Evolutionary conservation across 139 green algal species (phyloP), one percentile per base, ranked within the genome.

Genomic region (Tetradesmus lagerheimii): DNA sequence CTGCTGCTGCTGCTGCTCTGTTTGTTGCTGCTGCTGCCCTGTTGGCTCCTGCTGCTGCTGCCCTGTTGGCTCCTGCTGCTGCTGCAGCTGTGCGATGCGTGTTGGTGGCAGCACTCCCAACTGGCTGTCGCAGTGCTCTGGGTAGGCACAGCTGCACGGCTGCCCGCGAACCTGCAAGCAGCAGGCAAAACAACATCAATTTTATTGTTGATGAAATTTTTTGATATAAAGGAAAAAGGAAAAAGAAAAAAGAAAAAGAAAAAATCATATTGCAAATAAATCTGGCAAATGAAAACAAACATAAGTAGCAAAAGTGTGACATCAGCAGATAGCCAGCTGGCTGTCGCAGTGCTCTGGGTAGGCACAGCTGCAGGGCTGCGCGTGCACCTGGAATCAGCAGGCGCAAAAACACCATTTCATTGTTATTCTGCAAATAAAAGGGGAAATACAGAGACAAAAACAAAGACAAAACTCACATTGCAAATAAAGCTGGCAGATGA

Each of bases 291-390:
- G n/a, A n/a, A n/a, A n/a, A n/a, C n/a, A n/a, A n/a, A n/a, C n/a
- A n/a, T n/a, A n/a, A n/a, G n/a, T n/a, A n/a, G n/a, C n/a, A n/a
- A n/a, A n/a, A n/a, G n/a, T n/a, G n/a, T n/a, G n/a, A n/a, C n/a
- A n/a, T n/a, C n/a, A n/a, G n/a, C n/a, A n/a, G n/a, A n/a, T n/a
- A n/a, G n/a, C 93, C n/a, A 80, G 43, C 90, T 99, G 98, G 87
- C 93, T 97, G 94, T 99, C 98, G 91, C 98, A 99, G 77, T 91
- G 88, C 82, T 97, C 71, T 2, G 96, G 97, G 67, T 88, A 99
- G 0, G 35, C 29, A 93, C 98, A 99, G 71, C 85, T 67, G 91
- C 98, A 99, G 4, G 95, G 87, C 11, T 62, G 92, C 27, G 93
- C 93, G 3, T 94, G 87, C 0, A 94, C 92, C 95, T 97, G 83